Base-by-base conservation (phyloP, 163 green algal genomes). In the Scenedesmus sp. region DNA sequence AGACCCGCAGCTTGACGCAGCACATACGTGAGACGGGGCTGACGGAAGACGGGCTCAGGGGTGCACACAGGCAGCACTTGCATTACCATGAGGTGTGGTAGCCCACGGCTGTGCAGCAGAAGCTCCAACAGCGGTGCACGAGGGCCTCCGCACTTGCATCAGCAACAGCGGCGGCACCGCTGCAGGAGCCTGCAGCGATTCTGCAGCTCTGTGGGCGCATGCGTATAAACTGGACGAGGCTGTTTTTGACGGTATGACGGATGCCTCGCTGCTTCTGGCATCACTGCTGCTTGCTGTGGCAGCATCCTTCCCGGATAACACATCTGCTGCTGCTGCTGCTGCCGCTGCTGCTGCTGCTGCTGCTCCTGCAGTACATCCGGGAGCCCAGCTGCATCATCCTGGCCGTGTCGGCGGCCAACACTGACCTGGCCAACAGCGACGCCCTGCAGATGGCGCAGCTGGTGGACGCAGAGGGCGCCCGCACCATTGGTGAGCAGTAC, bases 361-460 rank as follows among this genome's bases (percentile, higher is more conserved):
- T 56, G 16, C n/a, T 2, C 6, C 76, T 73, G 51, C 93, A 95
- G 51, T 99, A 98, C 94, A 98, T 99, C 90, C 93, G 96, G 49
- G 93, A 97, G 37, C 97, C 97, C 40, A 97, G 95, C 68, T 99
- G 96, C 93, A 95, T 99, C 93, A 99, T 99, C 85, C 94, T 99
- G 56, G 98, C 97, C 0, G 98, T 99, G 22, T 97, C 97, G 1
- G 96, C 98, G 16, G 97, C 98, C 87, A 99, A 99, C 92, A 90
- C 86, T 9, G 98, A 99, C 93, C 96, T 99, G 40, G 98, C 97
- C 59, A 99, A 98, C 92, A 98, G 95, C 7, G 98, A 99, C 88
- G 98, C 97, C 4, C 94, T 99, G 81, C 96, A 97, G 84, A 93
- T 99, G 86, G 96, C 98, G 10, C 95, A 95, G 59, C 89, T 96